Percentiles rank a stretch among this genome's conserved stretches.
These are phyloP conservation scores for Lavandula angustifolia DNA, from an alignment of 257 asterid genomes.

Conservation along the genomic window DNA sequence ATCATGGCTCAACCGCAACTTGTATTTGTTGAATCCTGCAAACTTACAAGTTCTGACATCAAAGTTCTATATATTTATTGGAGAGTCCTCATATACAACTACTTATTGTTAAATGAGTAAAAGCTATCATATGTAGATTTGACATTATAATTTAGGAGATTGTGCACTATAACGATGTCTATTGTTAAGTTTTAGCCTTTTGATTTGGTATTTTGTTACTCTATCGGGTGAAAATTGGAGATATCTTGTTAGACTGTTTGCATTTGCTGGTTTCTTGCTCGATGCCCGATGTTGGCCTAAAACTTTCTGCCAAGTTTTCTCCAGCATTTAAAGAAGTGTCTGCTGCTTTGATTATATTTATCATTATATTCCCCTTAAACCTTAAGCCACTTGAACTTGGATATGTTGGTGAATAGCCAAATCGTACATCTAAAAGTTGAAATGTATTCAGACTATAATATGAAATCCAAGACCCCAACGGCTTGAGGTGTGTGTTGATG, in stretches of 20 bases:
- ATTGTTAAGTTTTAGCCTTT: background rate
- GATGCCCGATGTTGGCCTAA: background rate
- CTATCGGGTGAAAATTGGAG: background rate
- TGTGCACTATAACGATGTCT: background rate
- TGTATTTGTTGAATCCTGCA: conserved; percentile 1
- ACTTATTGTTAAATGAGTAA: background rate
- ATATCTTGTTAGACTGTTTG: background rate
- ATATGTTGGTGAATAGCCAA: conserved; percentile 11
- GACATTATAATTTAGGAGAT: conserved; percentile 2
- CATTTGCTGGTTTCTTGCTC: background rate
- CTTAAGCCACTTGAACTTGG: conserved; percentile 2
- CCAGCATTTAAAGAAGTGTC: background rate
- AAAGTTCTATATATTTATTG: background rate
- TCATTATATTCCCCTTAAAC: background rate
- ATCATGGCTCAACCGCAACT: background rate
- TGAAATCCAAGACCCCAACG: background rate
- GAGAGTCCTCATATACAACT: background rate
- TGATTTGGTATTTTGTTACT: background rate
- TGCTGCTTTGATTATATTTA: background rate
- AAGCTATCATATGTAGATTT: background rate
- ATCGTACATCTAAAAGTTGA: background rate
- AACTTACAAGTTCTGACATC: background rate
- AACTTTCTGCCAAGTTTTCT: background rate
- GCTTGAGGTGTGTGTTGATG: background rate
- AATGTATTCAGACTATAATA: background rate